Evolutionary conservation across 371 early-diverging fungal species (phyloP).

Genomic region (Dichotomocladium elegans): DNA sequence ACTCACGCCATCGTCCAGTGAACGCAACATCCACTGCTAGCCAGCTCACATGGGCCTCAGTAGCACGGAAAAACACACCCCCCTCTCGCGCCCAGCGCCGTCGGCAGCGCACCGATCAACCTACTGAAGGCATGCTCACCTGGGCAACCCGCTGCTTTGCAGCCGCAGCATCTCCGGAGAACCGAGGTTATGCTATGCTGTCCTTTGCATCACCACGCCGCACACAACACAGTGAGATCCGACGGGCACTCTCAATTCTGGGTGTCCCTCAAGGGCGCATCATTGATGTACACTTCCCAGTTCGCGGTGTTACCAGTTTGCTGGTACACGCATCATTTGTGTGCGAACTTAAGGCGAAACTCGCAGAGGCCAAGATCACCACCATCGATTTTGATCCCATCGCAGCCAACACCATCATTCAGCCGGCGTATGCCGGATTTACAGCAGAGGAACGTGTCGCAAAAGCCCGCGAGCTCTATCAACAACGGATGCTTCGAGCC

Average conservation of each 20-base stretch:
- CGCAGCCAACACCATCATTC: not conserved
- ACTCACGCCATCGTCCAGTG: too few species aligned
- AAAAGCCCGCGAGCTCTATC: not conserved
- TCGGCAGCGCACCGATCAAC: too few species aligned
- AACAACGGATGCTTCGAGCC: not conserved
- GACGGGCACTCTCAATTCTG: not conserved
- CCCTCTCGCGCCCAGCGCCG: too few species aligned
- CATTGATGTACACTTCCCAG: conserved; percentile 9
- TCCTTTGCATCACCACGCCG: not conserved
- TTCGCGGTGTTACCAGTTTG: not conserved
- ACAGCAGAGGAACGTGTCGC: not conserved
- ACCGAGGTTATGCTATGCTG: not conserved
- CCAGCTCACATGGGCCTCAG: too few species aligned
- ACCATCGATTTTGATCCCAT: not conserved
- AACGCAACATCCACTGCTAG: too few species aligned
- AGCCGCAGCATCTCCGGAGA: too few species aligned
- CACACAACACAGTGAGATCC: not conserved
- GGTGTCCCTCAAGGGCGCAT: not conserved
- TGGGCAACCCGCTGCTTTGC: too few species aligned
- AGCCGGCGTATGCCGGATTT: not conserved
- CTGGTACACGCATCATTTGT: not conserved
- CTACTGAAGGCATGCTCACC: too few species aligned
- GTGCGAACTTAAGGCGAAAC: not conserved
- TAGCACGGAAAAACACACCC: too few species aligned
- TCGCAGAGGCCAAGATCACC: not conserved